Conservation (phyloP, 1,284 basidiomycete species). For the Xerocomus minutiporus region DNA sequence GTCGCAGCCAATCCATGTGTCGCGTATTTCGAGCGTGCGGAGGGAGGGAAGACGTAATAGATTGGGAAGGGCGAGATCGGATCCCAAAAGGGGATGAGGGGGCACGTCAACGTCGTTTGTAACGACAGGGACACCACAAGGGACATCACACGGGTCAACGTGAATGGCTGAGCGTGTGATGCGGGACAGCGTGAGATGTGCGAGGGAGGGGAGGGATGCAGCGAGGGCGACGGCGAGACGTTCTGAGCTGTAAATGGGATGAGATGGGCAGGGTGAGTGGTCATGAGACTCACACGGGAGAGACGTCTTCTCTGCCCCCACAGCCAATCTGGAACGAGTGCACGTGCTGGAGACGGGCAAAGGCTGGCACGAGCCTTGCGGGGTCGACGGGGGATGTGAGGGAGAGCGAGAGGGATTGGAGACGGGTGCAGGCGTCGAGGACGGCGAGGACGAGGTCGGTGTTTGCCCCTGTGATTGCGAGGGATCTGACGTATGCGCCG, state of each 20-base stretch:
- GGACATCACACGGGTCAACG: conserved; percentile 42
- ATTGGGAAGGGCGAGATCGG: conserved; percentile 57
- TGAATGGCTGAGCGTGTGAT: conserved; percentile 62
- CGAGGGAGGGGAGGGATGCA: conserved; percentile 51
- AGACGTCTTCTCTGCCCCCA: conserved; percentile 45
- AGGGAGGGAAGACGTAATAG: conserved; percentile 60
- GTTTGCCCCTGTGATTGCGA: conserved; percentile 47
- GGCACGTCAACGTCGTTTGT: conserved; percentile 62
- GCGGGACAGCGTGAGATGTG: conserved; percentile 54
- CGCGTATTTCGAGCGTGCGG: conserved; percentile 56
- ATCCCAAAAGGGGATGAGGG: conserved; percentile 50
- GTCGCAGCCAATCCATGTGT: conserved; percentile 60
- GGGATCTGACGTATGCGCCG: conserved; percentile 49
- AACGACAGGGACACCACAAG: conserved; percentile 46
- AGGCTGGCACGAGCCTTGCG: conserved; percentile 46
- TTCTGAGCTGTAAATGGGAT: conserved; percentile 51
- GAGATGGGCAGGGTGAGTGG: background rate
- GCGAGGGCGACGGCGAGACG: conserved; percentile 67
- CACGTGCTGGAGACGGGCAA: conserved; percentile 43
- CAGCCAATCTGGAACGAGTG: conserved; percentile 52
- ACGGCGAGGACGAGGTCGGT: conserved; percentile 49
- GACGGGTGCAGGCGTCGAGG: conserved; percentile 45
- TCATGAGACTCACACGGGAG: conserved; percentile 49
- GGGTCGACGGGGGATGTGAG: conserved; percentile 50
- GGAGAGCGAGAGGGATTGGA: conserved; percentile 49